Conservation (phyloP, 495 filamentous ascomycete genomes). For the Bacidia rubella region DNA sequence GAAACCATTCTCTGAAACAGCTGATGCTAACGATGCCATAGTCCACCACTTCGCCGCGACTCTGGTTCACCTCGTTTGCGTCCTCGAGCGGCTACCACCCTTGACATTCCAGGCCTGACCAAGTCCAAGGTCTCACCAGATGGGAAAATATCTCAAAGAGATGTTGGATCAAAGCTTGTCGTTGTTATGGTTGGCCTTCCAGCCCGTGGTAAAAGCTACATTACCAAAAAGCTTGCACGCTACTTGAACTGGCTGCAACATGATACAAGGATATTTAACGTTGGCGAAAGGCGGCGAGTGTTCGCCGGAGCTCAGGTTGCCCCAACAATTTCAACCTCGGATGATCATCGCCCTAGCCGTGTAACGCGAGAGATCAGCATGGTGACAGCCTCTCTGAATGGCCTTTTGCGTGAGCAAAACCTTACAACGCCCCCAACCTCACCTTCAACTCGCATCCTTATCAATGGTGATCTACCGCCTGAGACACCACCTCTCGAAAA, state of each 20-base stretch:
- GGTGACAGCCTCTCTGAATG: conserved; percentile 25
- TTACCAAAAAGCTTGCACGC: conserved; percentile 91
- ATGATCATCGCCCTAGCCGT: neutral
- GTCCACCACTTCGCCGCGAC: conserved; percentile 40
- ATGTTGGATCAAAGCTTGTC: conserved; percentile 89
- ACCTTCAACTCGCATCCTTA: conserved; percentile 32
- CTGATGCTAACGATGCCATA: conserved; percentile 21
- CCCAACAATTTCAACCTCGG: neutral
- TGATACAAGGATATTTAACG: conserved; percentile 90
- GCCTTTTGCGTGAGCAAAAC: conserved; percentile 19
- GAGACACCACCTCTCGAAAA: conserved; percentile 16
- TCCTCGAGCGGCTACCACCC: conserved; percentile 58
- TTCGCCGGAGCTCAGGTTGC: conserved; percentile 40
- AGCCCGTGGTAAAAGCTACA: conserved; percentile 91
- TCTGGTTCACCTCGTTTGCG: conserved; percentile 51
- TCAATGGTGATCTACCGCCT: conserved; percentile 31
- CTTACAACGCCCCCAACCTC: conserved; percentile 28
- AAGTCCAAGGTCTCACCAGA: conserved; percentile 89
- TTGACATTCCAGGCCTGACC: conserved; percentile 82
- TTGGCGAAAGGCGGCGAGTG: conserved; percentile 76
- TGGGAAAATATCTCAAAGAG: conserved; percentile 77
- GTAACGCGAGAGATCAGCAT: conserved; percentile 5
- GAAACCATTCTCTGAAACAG: conserved; percentile 2
- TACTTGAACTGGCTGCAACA: conserved; percentile 97
- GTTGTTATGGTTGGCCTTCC: conserved; percentile 98